A percentile compares a stretch with the other conserved stretches of the same genome.
These are phyloP conservation scores for Colletotrichum magnum DNA, from an alignment of 2,329 filamentous ascomycete genomes.

Conservation along the genomic window DNA sequence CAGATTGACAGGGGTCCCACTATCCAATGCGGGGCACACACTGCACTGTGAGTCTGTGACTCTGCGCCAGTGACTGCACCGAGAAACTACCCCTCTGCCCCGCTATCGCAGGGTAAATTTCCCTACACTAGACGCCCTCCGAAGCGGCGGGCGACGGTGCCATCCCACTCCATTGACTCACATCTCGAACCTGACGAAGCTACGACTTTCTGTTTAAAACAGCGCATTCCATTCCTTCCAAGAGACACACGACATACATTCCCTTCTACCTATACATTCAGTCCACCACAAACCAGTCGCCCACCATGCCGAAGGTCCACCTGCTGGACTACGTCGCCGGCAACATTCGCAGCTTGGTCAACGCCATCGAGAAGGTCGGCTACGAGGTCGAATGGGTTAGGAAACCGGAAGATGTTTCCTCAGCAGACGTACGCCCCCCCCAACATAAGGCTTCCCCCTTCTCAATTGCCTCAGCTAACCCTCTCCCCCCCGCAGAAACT, in stretches of 20 bases:
- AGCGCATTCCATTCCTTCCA: conserved; percentile 24
- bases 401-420: conserved; percentile 84
- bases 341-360: conserved; percentile 95
- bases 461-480: conserved; percentile 5
- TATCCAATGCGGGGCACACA: conserved; percentile 32
- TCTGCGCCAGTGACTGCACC: background rate
- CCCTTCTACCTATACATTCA: background rate
- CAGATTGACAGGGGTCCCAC: conserved; percentile 10
- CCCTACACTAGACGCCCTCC: conserved; percentile 30
- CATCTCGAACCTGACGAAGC: background rate
- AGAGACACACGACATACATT: background rate
- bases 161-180: conserved; percentile 33
- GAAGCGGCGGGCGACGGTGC: conserved; percentile 1
- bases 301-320: conserved; percentile 81
- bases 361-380: conserved; percentile 96
- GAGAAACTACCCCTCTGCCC: conserved; percentile 42
- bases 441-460: background rate
- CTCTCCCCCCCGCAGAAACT: conserved; percentile 75
- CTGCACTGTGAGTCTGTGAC: no score
- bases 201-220: background rate
- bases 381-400: conserved; percentile 94
- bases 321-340: conserved; percentile 92
- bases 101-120: conserved; percentile 45
- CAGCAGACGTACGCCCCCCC: conserved; percentile 79
- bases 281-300: background rate